phyloP scores from a whole-genome alignment of 345 rosid species.

The Arabidopsis suecica region DNA sequence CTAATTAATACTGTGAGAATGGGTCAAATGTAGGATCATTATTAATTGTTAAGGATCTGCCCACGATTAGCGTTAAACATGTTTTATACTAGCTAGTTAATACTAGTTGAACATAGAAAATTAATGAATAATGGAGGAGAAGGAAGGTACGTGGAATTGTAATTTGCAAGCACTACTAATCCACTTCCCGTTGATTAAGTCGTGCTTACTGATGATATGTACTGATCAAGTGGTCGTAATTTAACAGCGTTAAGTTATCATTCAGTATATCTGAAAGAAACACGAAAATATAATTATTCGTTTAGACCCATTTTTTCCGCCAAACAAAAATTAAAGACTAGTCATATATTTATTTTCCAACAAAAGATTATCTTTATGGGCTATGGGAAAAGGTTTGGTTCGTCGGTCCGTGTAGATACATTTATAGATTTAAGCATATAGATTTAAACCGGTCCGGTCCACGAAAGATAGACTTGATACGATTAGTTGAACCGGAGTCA shows the following conservation, averaged over 20 bases:
- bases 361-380: background rate
- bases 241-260: background rate
- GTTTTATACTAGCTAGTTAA: background rate
- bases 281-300: no score
- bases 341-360: no score
- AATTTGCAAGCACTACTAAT: conserved; percentile 18
- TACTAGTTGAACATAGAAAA: background rate
- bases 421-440: no score
- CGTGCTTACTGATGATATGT: background rate
- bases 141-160: background rate
- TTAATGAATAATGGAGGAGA: conserved; percentile 4
- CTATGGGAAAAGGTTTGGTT: no score
- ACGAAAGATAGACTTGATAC: background rate
- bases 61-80: background rate
- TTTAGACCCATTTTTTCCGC: no score
- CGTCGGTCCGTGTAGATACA: no score
- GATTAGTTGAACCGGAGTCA: background rate
- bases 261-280: no score
- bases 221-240: background rate
- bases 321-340: no score
- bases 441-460: background rate
- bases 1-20: background rate
- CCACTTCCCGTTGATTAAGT: conserved; percentile 12
- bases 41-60: background rate
- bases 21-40: background rate